phyloP scores from a whole-genome alignment of 139 green algal genomes.

The Tetraselmis chui region DNA sequence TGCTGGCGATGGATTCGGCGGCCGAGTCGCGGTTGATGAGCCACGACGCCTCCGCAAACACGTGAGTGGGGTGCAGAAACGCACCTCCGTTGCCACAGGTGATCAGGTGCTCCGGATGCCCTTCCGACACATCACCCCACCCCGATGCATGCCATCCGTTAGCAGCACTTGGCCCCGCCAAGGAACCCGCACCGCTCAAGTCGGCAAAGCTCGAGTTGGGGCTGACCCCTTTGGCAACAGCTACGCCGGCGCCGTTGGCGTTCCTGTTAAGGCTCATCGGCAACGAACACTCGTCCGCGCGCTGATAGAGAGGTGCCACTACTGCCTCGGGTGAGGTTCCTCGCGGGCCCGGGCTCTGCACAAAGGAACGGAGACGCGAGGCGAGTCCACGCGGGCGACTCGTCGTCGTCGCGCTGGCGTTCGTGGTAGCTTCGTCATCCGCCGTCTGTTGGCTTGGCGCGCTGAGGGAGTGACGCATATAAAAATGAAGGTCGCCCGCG shows the following conservation, averaged over 20 bases:
- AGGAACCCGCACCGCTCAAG: not conserved
- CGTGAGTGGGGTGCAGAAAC: slow-evolving; percentile 84
- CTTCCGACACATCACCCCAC: not conserved
- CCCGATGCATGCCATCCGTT: slow-evolving; percentile 34
- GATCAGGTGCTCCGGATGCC: slow-evolving; percentile 80
- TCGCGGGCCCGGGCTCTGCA: no score
- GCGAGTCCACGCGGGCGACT: not conserved
- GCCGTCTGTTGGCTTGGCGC: not conserved
- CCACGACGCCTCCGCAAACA: slow-evolving; percentile 17
- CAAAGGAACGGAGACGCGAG: not conserved
- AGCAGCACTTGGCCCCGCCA: not conserved
- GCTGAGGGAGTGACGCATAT: slow-evolving; percentile 75
- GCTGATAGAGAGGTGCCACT: no score
- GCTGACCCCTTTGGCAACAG: slow-evolving; percentile 2
- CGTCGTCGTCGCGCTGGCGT: not conserved
- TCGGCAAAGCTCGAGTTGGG: not conserved
- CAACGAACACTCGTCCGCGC: no score
- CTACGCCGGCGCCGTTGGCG: not conserved
- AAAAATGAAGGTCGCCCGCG: slow-evolving; percentile 86
- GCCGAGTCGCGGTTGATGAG: not conserved
- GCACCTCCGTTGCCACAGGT: slow-evolving; percentile 67
- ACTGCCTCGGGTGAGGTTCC: no score
- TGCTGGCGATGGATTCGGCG: not conserved
- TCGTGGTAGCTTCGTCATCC: not conserved
- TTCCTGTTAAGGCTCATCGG: not conserved